These are phyloP conservation scores for Helicostylum pulchrum DNA, from an alignment of 192 early-diverging fungal species.

Conservation along the genomic window DNA sequence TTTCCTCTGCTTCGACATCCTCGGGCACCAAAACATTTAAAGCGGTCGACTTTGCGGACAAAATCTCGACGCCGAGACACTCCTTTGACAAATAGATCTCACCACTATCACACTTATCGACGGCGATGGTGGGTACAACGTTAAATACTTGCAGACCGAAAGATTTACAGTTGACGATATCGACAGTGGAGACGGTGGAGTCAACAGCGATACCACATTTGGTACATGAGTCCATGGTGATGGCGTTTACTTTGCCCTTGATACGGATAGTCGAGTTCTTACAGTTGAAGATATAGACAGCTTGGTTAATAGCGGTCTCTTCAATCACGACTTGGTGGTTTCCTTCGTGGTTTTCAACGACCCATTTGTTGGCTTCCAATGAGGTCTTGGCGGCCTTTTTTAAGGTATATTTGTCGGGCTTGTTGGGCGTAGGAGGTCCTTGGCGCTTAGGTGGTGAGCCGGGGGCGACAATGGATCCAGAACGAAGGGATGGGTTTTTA, in stretches of 20 bases:
- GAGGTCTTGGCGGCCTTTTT: conserved; percentile 77
- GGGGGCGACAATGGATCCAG: conserved; percentile 52
- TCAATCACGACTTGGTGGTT: conserved; percentile 76
- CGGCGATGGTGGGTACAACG: conserved; percentile 74
- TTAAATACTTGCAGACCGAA: conserved; percentile 84
- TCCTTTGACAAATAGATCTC: conserved; percentile 85
- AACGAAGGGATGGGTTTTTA: conserved; percentile 92
- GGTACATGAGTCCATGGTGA: conserved; percentile 87
- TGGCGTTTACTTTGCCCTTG: conserved; percentile 89
- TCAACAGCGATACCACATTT: conserved; percentile 86
- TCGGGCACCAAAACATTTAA: conserved; percentile 85
- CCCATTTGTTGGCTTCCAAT: conserved; percentile 92
- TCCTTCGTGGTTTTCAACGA: conserved; percentile 83
- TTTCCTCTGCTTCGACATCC: conserved; percentile 58
- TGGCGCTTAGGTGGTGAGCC: conserved; percentile 32
- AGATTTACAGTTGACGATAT: conserved; percentile 89
- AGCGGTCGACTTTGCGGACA: conserved; percentile 91
- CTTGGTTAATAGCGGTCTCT: conserved; percentile 77
- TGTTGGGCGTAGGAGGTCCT: conserved; percentile 52
- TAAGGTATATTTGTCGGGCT: conserved; percentile 51
- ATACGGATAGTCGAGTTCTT: conserved; percentile 85
- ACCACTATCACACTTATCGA: conserved; percentile 93
- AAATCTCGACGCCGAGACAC: conserved; percentile 75
- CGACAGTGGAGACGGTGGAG: conserved; percentile 78
- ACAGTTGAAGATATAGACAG: conserved; percentile 94